Evolutionary conservation across 2,329 filamentous ascomycete species (phyloP).

Genomic region (Coniochaeta sp.): DNA sequence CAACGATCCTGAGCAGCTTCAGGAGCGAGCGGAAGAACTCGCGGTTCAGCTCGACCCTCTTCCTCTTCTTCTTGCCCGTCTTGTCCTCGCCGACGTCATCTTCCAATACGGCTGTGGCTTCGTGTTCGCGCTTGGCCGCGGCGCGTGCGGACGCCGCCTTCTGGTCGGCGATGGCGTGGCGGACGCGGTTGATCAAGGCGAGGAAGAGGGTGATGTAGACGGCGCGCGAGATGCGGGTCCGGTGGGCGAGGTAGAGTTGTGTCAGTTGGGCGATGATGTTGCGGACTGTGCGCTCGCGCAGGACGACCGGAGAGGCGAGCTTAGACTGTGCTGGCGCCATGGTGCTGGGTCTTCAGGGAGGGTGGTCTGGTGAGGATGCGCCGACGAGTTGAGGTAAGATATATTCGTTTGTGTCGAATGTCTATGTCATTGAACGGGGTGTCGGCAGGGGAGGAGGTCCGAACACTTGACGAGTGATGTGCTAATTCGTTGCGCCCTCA

Average conservation of each 20-base stretch:
- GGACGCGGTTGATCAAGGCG: slow-evolving; percentile 77
- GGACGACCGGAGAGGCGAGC: slow-evolving; percentile 42
- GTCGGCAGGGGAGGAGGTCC: neutral
- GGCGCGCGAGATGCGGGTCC: slow-evolving; percentile 73
- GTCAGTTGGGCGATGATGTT: slow-evolving; percentile 60
- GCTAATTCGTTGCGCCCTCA: neutral
- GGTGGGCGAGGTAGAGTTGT: slow-evolving; percentile 68
- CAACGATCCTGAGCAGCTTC: slow-evolving; percentile 73
- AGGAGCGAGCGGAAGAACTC: slow-evolving; percentile 72
- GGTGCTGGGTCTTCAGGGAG: slow-evolving; percentile 7
- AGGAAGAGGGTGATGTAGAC: slow-evolving; percentile 79
- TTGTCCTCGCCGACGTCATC: slow-evolving; percentile 23
- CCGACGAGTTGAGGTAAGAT: neutral
- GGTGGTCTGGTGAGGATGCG: neutral
- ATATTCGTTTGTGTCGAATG: neutral
- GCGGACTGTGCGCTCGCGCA: slow-evolving; percentile 56
- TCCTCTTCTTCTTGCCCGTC: slow-evolving; percentile 38
- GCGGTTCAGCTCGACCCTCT: slow-evolving; percentile 86
- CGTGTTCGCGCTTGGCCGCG: slow-evolving; percentile 45
- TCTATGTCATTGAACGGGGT: neutral
- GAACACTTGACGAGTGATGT: neutral
- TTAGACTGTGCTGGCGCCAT: slow-evolving; percentile 73
- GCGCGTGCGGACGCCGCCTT: slow-evolving; percentile 73
- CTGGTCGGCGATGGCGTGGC: slow-evolving; percentile 86
- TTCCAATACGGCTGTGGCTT: slow-evolving; percentile 38